Percentiles rank a stretch among this genome's conserved stretches.
Evolutionary conservation across 495 filamentous ascomycete genomes (phyloP).

Genomic region (Lophiotrema nucula): DNA sequence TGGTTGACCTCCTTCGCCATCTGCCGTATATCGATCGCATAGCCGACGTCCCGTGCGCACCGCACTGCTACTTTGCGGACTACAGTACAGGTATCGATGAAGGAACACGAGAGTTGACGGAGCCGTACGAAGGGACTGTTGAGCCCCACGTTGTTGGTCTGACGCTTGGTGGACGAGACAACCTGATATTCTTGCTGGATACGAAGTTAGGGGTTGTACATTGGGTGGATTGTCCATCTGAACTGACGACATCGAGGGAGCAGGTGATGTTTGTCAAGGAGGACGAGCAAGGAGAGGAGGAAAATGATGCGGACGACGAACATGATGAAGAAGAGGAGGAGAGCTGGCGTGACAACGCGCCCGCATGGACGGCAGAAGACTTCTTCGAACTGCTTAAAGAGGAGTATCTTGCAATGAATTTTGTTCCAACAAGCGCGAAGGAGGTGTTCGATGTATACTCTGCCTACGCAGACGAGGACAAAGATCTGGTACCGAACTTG

Average conservation of each 20-base stretch:
- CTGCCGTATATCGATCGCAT: background rate
- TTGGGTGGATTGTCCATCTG: background rate
- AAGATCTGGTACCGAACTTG: background rate
- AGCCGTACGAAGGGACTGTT: too few species aligned
- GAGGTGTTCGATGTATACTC: background rate
- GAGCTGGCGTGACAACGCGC: background rate
- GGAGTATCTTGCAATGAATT: background rate
- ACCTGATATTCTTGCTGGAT: background rate
- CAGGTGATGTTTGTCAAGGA: too few species aligned
- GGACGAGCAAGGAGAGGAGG: background rate
- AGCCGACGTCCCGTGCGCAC: background rate
- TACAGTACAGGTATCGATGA: background rate
- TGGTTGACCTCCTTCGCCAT: background rate
- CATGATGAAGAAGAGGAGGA: background rate
- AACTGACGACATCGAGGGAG: too few species aligned
- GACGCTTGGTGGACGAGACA: background rate
- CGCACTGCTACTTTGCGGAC: background rate
- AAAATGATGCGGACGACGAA: background rate
- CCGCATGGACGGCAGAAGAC: background rate
- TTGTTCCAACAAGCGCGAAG: background rate
- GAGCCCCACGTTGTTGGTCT: background rate
- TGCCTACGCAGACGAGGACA: background rate
- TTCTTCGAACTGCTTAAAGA: background rate
- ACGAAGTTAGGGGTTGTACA: background rate
- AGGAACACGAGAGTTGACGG: too few species aligned